Conservation (phyloP, 2,329 filamentous ascomycete genomes). For the Leptographium flavum region DNA sequence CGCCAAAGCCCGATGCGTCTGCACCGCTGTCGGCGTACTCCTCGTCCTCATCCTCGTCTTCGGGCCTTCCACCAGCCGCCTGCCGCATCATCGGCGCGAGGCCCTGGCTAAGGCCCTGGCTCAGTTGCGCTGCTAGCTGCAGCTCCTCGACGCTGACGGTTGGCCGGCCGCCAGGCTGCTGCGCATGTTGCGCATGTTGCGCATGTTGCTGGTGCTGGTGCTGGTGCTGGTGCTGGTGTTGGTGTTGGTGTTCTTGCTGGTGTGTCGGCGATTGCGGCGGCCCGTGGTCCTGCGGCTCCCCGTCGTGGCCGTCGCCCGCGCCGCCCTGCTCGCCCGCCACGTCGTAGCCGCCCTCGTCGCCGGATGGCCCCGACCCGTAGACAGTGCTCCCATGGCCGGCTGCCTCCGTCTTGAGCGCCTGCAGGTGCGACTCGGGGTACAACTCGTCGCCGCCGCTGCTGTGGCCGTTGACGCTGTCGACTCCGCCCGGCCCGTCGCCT, state of each 20-base stretch:
- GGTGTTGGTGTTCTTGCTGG: neutral
- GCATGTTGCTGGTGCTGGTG: slow-evolving; percentile 21
- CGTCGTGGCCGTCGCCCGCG: neutral
- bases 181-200: slow-evolving; percentile 26
- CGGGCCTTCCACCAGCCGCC: slow-evolving; percentile 23
- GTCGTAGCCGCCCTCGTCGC: slow-evolving; percentile 2
- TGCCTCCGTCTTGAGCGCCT: slow-evolving; percentile 9
- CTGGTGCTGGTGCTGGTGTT: slow-evolving; percentile 2
- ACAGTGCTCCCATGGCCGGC: neutral
- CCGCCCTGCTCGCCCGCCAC: neutral
- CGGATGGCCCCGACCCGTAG: slow-evolving; percentile 1
- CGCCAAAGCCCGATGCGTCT: neutral
- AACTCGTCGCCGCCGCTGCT: slow-evolving; percentile 1
- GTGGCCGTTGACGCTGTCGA: neutral
- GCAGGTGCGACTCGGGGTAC: slow-evolving; percentile 11
- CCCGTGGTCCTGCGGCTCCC: slow-evolving; percentile 12
- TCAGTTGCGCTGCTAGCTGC: slow-evolving; percentile 43
- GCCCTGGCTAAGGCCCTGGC: slow-evolving; percentile 39
- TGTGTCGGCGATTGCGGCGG: slow-evolving; percentile 11
- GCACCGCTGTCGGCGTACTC: slow-evolving; percentile 7
- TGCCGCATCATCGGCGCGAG: slow-evolving; percentile 36
- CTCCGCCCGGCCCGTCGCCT: slow-evolving; percentile 10
- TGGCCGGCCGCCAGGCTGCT: slow-evolving; percentile 14
- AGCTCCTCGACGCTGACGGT: slow-evolving; percentile 37
- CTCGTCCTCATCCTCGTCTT: slow-evolving; percentile 11